Evolutionary conservation across 1,139 yeast genomes (phyloP).

Genomic region (Protomyces lactucae-debilis): DNA sequence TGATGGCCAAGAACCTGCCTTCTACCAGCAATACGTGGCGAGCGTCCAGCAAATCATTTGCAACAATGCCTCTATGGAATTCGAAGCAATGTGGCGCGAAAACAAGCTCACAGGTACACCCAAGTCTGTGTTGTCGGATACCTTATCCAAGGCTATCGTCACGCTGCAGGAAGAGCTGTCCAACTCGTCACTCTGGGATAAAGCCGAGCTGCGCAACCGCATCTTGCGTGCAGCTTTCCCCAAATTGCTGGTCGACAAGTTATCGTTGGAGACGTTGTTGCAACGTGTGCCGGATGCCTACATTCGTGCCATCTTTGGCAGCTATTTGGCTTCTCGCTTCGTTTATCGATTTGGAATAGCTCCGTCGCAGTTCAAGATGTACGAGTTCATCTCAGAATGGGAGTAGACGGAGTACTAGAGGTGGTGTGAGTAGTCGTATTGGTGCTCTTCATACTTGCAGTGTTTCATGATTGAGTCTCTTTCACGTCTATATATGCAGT

Average conservation of each 20-base stretch:
- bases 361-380: constrained; percentile 49
- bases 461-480: not conserved
- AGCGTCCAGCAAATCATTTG: constrained; percentile 75
- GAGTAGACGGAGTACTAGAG: not conserved
- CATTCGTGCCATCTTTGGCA: constrained; percentile 83
- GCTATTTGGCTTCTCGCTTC: constrained; percentile 80
- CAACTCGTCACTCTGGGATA: constrained; percentile 81
- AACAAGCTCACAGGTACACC: constrained; percentile 61
- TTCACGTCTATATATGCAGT: not conserved
- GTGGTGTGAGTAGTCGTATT: not conserved
- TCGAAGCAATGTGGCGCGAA: constrained; percentile 80
- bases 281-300: constrained; percentile 81
- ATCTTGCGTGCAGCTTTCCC: constrained; percentile 77
- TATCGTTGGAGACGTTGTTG: constrained; percentile 72
- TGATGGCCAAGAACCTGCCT: constrained; percentile 51
- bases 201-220: constrained; percentile 66
- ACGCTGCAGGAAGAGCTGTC: constrained; percentile 85
- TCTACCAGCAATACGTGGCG: constrained; percentile 74
- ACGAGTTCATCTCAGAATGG: constrained; percentile 19
- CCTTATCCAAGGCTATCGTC: constrained; percentile 78
- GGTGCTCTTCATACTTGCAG: not conserved
- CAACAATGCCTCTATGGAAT: constrained; percentile 75
- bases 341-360: constrained; percentile 70
- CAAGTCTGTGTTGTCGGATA: constrained; percentile 76
- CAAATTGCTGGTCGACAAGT: constrained; percentile 57